Evolutionary conservation across 768 basidiomycete species (phyloP).

Genomic region (Lepiota brunneoincarnata): DNA sequence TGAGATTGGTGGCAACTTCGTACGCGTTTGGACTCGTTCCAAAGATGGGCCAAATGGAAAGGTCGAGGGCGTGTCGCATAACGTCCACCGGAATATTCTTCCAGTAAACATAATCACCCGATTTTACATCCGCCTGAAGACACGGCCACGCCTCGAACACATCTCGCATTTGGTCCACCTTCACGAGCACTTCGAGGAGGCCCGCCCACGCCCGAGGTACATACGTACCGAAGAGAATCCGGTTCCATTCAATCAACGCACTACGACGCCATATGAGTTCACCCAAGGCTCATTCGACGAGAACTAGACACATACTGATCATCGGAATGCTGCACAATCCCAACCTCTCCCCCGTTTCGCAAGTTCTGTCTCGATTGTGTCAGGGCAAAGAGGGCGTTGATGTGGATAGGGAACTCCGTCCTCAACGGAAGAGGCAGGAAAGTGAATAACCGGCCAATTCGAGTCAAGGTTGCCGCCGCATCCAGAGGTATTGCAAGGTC

Average conservation of each 20-base stretch:
- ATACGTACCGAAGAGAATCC: constrained; percentile 38
- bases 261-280: constrained; percentile 21
- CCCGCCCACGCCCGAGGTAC: constrained; percentile 42
- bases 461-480: constrained; percentile 1
- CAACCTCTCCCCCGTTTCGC: constrained; percentile 37
- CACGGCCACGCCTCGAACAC: constrained; percentile 42
- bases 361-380: constrained; percentile 43
- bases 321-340: constrained; percentile 32
- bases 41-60: constrained; percentile 36
- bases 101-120: constrained; percentile 42
- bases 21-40: constrained; percentile 1
- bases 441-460: constrained; percentile 43
- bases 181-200: constrained; percentile 29
- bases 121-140: constrained; percentile 23
- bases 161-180: constrained; percentile 18
- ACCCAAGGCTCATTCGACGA: neutral
- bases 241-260: constrained; percentile 46
- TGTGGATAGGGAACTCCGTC: constrained; percentile 42
- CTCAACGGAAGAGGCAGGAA: constrained; percentile 45
- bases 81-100: constrained; percentile 27
- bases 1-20: constrained; percentile 9
- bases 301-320: constrained; percentile 34
- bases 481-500: constrained; percentile 34
- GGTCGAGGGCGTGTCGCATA: constrained; percentile 22
- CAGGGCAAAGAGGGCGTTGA: constrained; percentile 47